These are phyloP conservation scores for Phytophthora crassamura DNA, from an alignment of 352 stramenopile genomes.

Conservation along the genomic window DNA sequence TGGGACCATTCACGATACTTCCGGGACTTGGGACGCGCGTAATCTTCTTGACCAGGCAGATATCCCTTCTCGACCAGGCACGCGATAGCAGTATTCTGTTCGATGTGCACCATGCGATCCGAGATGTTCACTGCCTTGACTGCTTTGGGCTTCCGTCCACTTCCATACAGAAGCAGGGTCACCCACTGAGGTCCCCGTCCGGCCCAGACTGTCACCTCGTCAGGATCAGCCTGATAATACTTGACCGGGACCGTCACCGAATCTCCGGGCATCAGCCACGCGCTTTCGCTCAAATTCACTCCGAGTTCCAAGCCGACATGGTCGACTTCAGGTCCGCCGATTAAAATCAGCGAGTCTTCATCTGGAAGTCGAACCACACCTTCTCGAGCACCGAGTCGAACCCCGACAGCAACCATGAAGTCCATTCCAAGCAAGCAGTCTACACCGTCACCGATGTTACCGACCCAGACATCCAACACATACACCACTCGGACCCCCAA, in stretches of 20 bases:
- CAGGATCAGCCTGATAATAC: not conserved
- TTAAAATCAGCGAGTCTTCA: not conserved
- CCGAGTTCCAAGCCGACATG: not conserved
- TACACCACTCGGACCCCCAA: conserved; percentile 23
- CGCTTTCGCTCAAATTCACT: not conserved
- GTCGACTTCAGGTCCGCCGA: not conserved
- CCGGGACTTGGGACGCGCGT: not conserved
- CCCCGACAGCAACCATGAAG: conserved; percentile 32
- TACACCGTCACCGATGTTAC: conserved; percentile 28
- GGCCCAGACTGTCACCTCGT: not conserved
- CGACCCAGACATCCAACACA: conserved; percentile 25
- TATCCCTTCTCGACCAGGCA: not conserved
- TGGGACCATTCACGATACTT: conserved; percentile 5
- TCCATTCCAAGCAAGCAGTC: conserved; percentile 36
- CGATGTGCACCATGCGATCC: not conserved
- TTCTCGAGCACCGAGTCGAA: conserved; percentile 11
- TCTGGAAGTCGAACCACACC: conserved; percentile 2
- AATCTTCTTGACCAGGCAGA: not conserved
- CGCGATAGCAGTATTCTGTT: not conserved
- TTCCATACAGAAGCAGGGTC: not conserved
- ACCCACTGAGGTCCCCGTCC: not conserved
- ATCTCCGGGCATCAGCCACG: not conserved
- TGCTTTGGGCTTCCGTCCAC: not conserved
- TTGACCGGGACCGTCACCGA: not conserved
- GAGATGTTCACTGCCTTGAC: conserved; percentile 9